Percentiles rank a stretch among this genome's conserved stretches.
phyloP scores from a whole-genome alignment of 495 filamentous ascomycete species.

The Neurospora sp. region DNA sequence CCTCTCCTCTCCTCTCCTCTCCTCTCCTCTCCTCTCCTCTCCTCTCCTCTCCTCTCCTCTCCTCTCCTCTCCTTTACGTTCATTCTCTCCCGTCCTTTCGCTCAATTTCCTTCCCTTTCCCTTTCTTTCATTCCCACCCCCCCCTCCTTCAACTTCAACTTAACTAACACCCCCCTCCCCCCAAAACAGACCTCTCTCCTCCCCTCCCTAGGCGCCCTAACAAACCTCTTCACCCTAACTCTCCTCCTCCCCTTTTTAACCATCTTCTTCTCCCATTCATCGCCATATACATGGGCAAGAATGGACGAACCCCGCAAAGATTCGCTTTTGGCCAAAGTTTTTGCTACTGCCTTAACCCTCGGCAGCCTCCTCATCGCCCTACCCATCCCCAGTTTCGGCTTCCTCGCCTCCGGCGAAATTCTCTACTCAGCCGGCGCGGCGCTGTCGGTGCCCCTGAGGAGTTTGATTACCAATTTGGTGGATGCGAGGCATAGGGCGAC shows the following conservation, averaged over 20 bases:
- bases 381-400: conserved; percentile 33
- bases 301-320: too few species aligned
- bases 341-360: conserved; percentile 38
- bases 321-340: conserved; percentile 29
- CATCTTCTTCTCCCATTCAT: background rate
- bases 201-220: conserved; percentile 37
- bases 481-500: conserved; percentile 41
- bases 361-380: conserved; percentile 39
- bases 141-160: too few species aligned
- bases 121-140: too few species aligned
- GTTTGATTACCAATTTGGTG: conserved; percentile 43
- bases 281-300: too few species aligned
- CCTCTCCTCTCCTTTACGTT: too few species aligned
- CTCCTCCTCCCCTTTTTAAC: conserved; percentile 32
- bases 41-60: too few species aligned
- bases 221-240: conserved; percentile 40
- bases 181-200: conserved; percentile 37
- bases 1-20: too few species aligned
- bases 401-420: conserved; percentile 7
- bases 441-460: conserved; percentile 16
- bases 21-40: too few species aligned
- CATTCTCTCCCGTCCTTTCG: too few species aligned
- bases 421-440: conserved; percentile 12
- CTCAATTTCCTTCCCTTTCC: too few species aligned
- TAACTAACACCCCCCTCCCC: too few species aligned